Base-by-base conservation (phyloP, 2,329 filamentous ascomycete species). In the Fusarium duplospermum region DNA sequence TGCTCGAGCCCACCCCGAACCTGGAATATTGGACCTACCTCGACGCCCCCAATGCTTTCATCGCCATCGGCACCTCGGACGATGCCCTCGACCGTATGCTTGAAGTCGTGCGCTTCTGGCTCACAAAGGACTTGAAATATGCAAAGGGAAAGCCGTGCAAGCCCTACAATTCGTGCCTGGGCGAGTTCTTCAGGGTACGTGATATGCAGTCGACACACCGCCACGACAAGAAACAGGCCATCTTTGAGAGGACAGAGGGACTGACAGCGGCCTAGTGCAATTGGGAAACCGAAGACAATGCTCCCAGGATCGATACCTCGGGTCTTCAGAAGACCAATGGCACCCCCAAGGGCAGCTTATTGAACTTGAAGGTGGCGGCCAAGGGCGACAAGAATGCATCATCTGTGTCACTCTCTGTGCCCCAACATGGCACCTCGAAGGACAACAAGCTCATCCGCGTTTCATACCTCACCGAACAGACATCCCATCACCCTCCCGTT, bases 1-100 rank as follows among this genome's bases (percentile, higher is more conserved):
- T 99, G 50, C 90, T 99, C 80, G 96, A 99, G 83, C 96, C 96
- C 38, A 97, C 94, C 5, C 96, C 96, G 62, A 99, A 99, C 83
- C 87, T 99, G 81, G 96, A 99, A 86, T 99, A 98, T 86, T 99
- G 96, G 96, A 97, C 97, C 80, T 99, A 99, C 81, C 88, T 99
- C 81, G 96, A 99, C 84, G 91, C 95, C 77, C 96, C 96, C 24
- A 97, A 97, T 83, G 94, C 95, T 57, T 98, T 99, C 74, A 85
- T 91, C 74, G 89, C 89, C 54, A 93, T 93, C 78, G 96, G 96
- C 78, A 96, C 96, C 78, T 96, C 96, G 20, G 93, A 98, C 77
- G 94, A 98, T 77, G 90, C 93, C 13, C 87, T 98, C 64, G 96
- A 96, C 77, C 94, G 96, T 77, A 98, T 98, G 94, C 89, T 99